A percentile compares a stretch with the other conserved stretches of the same genome.
Evolutionary conservation across 2,329 filamentous ascomycete species (phyloP).

Genomic region (Hypoxylon sp.): DNA sequence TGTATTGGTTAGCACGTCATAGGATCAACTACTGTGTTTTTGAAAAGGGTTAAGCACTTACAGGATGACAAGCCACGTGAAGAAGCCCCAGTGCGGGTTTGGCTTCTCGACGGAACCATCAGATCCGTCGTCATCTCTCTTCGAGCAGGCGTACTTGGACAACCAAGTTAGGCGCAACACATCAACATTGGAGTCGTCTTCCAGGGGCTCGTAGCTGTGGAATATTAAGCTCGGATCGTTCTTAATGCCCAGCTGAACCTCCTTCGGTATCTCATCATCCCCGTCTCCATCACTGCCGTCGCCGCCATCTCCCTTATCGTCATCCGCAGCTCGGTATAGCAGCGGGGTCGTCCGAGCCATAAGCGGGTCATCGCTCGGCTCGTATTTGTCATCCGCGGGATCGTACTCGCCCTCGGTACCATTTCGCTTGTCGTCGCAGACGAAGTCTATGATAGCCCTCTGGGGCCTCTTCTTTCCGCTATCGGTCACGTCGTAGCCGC

Average conservation of each 20-base stretch:
- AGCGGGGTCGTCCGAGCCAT: slow-evolving; percentile 50
- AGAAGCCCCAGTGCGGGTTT: slow-evolving; percentile 86
- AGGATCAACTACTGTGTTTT: neutral
- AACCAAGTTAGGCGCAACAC: slow-evolving; percentile 85
- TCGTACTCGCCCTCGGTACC: slow-evolving; percentile 81
- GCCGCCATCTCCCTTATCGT: slow-evolving; percentile 54
- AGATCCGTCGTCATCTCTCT: slow-evolving; percentile 54
- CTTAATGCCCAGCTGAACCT: slow-evolving; percentile 68
- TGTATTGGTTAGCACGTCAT: slow-evolving; percentile 46
- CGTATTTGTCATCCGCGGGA: slow-evolving; percentile 71
- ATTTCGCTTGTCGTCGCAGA: slow-evolving; percentile 80
- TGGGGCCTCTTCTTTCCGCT: slow-evolving; percentile 73
- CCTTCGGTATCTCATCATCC: slow-evolving; percentile 60
- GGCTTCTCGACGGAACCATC: slow-evolving; percentile 61
- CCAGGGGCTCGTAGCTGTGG: slow-evolving; percentile 76
- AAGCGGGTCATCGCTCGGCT: slow-evolving; percentile 47
- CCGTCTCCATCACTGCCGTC: slow-evolving; percentile 57
- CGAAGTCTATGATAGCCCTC: slow-evolving; percentile 85
- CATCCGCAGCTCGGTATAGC: slow-evolving; percentile 53
- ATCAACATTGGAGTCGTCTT: slow-evolving; percentile 69
- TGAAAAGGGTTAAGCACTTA: slow-evolving; percentile 64
- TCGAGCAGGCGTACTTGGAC: slow-evolving; percentile 89
- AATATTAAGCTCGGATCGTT: slow-evolving; percentile 77
- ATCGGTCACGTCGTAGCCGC: slow-evolving; percentile 68
- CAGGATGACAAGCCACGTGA: slow-evolving; percentile 97